Conservation (phyloP, 306 rosid genomes). For the Boehmeria nivea region DNA sequence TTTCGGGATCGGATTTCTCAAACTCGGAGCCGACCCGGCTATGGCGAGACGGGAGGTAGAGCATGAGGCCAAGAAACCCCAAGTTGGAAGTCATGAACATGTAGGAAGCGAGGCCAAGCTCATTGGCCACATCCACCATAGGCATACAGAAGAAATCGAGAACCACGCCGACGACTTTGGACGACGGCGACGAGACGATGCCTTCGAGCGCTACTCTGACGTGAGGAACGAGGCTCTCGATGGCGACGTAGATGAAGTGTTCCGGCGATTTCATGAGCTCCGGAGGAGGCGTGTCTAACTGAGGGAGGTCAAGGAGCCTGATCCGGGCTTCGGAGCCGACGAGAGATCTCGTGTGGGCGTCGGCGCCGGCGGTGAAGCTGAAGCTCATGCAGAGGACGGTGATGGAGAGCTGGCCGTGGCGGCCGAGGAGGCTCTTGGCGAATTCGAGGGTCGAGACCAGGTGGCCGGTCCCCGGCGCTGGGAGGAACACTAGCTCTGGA, state of each 20-base stretch:
- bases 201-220: slow-evolving; percentile 14
- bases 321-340: slow-evolving; percentile 32
- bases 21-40: slow-evolving; percentile 19
- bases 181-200: slow-evolving; percentile 11
- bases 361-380: slow-evolving; percentile 15
- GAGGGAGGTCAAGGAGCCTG: slow-evolving; percentile 43
- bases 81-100: slow-evolving; percentile 36
- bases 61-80: slow-evolving; percentile 31
- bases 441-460: slow-evolving; percentile 40
- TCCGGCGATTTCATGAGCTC: slow-evolving; percentile 24
- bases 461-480: slow-evolving; percentile 47
- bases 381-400: slow-evolving; percentile 37
- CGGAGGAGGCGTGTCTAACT: slow-evolving; percentile 26
- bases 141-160: slow-evolving; percentile 45
- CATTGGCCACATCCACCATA: slow-evolving; percentile 44
- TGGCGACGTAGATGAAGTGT: slow-evolving; percentile 13
- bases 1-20: slow-evolving; percentile 26
- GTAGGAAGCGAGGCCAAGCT: slow-evolving; percentile 43
- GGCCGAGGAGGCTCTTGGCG: slow-evolving; percentile 33
- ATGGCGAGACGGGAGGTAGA: slow-evolving; percentile 28
- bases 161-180: slow-evolving; percentile 32
- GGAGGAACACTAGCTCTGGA: slow-evolving; percentile 41
- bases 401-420: slow-evolving; percentile 27
- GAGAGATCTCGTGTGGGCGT: slow-evolving; percentile 34
- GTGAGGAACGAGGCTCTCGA: slow-evolving; percentile 23